A percentile compares a stretch with the other conserved stretches of the same genome.
Conservation (phyloP, 2,329 filamentous ascomycete species). For the Ceratocystis variospora region DNA sequence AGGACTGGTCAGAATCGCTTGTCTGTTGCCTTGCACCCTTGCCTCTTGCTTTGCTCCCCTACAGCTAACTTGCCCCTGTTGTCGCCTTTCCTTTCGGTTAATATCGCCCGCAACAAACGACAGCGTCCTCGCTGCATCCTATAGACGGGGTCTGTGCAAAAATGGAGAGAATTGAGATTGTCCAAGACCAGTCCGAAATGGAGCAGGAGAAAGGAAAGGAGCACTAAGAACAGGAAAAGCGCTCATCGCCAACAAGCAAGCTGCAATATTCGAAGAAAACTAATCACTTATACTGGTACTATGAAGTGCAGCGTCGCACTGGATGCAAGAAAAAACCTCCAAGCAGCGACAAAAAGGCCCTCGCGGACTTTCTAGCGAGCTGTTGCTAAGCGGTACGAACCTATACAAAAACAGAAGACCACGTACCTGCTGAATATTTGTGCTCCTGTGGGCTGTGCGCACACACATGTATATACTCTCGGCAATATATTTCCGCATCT, state of each 20-base stretch:
- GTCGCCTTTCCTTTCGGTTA: slow-evolving; percentile 3
- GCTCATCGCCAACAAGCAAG: not conserved
- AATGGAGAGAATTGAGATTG: not conserved
- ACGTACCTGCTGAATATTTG: not conserved
- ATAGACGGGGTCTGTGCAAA: not conserved
- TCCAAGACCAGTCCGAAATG: not conserved
- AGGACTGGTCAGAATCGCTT: not conserved
- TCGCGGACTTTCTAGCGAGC: not conserved
- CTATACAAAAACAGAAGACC: not conserved
- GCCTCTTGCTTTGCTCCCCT: not conserved
- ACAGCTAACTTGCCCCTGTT: not conserved
- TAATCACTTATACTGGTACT: not conserved
- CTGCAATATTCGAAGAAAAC: not conserved
- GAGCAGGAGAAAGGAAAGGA: not conserved
- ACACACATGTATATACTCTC: not conserved
- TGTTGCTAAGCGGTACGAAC: not conserved
- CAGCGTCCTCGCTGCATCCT: not conserved
- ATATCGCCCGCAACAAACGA: slow-evolving; percentile 4
- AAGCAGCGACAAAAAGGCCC: not conserved
- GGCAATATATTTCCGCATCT: slow-evolving; percentile 7
- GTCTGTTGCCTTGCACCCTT: not conserved
- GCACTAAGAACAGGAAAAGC: not conserved
- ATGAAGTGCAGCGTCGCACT: not conserved
- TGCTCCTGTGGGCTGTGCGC: not conserved
- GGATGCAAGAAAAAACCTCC: not conserved